Evolutionary conservation across 1,139 yeast genomes (phyloP).

Genomic region (Pneumocystis carinii): DNA sequence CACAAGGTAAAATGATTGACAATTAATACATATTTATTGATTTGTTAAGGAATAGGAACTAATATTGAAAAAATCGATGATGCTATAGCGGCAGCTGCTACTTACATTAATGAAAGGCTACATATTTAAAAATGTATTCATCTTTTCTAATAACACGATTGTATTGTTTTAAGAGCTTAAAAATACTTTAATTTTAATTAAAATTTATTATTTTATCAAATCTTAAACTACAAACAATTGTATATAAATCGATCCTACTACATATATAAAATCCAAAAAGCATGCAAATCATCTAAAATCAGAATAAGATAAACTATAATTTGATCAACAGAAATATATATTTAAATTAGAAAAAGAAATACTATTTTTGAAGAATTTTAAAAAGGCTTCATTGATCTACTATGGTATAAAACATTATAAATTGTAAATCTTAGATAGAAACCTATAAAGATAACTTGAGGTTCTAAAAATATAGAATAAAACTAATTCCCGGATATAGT

Average conservation of each 20-base stretch:
- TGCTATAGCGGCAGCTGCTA: slow-evolving; percentile 52
- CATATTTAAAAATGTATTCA: background rate
- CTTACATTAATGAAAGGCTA: slow-evolving; percentile 23
- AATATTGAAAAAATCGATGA: slow-evolving; percentile 50
- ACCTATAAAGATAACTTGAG: background rate
- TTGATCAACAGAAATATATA: background rate
- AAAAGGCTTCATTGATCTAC: background rate
- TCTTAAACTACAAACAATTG: background rate
- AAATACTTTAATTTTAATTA: background rate
- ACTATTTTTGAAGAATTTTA: background rate
- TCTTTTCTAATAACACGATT: background rate
- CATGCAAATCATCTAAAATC: background rate
- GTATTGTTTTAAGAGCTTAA: background rate
- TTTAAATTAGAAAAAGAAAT: background rate
- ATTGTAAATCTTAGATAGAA: background rate
- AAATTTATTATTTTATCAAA: background rate
- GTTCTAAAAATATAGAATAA: background rate
- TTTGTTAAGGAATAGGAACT: slow-evolving; percentile 42
- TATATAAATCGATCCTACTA: background rate
- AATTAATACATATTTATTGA: background rate
- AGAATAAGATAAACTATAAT: background rate
- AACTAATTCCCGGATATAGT: background rate
- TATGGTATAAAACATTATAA: background rate
- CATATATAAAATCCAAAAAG: background rate
- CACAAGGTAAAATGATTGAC: slow-evolving; percentile 50